Conservation (phyloP, 2,329 filamentous ascomycete species). For the Sclerotinia sclerotiorum region DNA sequence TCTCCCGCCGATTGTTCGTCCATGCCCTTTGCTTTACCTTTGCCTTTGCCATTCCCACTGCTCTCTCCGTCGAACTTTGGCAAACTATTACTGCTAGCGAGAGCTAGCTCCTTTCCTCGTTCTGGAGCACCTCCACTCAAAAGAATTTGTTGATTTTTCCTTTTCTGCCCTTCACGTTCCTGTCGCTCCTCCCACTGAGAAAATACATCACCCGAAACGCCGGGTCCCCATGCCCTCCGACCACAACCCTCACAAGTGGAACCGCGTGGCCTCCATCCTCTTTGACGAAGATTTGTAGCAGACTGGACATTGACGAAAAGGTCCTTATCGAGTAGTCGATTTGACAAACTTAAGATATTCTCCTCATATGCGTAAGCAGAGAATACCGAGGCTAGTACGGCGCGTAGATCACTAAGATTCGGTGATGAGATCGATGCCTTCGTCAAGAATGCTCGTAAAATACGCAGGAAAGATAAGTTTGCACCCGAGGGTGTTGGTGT, state of each 20-base stretch:
- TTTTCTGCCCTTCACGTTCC: conserved; percentile 47
- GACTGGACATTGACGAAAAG: conserved; percentile 80
- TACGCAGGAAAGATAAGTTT: conserved; percentile 79
- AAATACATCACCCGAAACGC: conserved; percentile 74
- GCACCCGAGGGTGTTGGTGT: conserved; percentile 39
- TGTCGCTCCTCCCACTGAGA: conserved; percentile 74
- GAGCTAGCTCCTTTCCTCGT: conserved; percentile 46
- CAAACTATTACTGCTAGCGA: conserved; percentile 35
- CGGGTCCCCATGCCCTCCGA: conserved; percentile 83
- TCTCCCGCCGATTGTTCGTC: conserved; percentile 44
- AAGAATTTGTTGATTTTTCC: conserved; percentile 41
- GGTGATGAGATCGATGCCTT: conserved; percentile 80
- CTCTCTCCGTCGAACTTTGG: conserved; percentile 28
- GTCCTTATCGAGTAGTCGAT: conserved; percentile 82
- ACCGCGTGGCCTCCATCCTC: conserved; percentile 84
- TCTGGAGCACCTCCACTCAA: conserved; percentile 39
- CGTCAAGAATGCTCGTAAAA: conserved; percentile 84
- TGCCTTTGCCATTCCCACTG: conserved; percentile 33
- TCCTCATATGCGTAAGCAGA: conserved; percentile 94
- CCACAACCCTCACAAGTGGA: conserved; percentile 88
- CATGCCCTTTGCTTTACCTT: conserved; percentile 40
- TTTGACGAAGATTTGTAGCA: conserved; percentile 71
- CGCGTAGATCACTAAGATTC: conserved; percentile 80
- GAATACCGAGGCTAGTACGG: conserved; percentile 85
- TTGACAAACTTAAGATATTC: conserved; percentile 81